A percentile compares a stretch with the other conserved stretches of the same genome.
Evolutionary conservation across 2,329 filamentous ascomycete genomes (phyloP).

Genomic region (Pseudogymnoascus sp.): DNA sequence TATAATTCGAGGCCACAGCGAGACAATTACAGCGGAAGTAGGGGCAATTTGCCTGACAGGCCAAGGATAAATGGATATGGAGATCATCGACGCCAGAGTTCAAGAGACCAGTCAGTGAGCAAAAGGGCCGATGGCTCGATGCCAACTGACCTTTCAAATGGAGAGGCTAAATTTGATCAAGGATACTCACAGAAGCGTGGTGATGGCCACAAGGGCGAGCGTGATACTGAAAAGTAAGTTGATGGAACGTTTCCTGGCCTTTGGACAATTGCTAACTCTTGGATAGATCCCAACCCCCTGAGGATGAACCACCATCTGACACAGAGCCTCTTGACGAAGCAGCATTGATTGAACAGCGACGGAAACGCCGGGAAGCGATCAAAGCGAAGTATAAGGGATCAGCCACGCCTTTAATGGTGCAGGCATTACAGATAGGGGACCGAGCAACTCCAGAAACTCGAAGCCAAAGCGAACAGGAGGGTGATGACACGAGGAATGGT

Average conservation of each 20-base stretch:
- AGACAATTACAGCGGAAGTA: not conserved
- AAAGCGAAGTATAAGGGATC: slow-evolving; percentile 70
- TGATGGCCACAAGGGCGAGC: slow-evolving; percentile 22
- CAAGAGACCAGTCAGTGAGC: slow-evolving; percentile 53
- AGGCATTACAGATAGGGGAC: slow-evolving; percentile 38
- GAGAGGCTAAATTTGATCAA: slow-evolving; percentile 61
- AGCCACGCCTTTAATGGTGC: slow-evolving; percentile 64
- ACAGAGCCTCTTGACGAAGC: slow-evolving; percentile 66
- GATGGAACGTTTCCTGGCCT: slow-evolving; percentile 13
- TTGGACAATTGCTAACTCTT: not conserved
- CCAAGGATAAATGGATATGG: slow-evolving; percentile 25
- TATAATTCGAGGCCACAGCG: slow-evolving; percentile 15
- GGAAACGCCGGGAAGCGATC: slow-evolving; percentile 75
- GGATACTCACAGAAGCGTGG: slow-evolving; percentile 46
- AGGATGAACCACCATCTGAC: slow-evolving; percentile 37
- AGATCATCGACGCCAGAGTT: slow-evolving; percentile 40
- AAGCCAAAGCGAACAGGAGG: slow-evolving; percentile 16
- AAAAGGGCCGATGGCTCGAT: slow-evolving; percentile 53
- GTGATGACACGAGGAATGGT: slow-evolving; percentile 29
- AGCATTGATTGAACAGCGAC: slow-evolving; percentile 74
- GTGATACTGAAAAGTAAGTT: slow-evolving; percentile 10
- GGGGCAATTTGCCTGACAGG: slow-evolving; percentile 13
- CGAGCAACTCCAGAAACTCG: slow-evolving; percentile 26
- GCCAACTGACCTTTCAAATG: slow-evolving; percentile 49
- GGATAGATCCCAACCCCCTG: slow-evolving; percentile 26